Conservation (phyloP, 176 grass and related monocot genomes). For the Phragmites australis region DNA sequence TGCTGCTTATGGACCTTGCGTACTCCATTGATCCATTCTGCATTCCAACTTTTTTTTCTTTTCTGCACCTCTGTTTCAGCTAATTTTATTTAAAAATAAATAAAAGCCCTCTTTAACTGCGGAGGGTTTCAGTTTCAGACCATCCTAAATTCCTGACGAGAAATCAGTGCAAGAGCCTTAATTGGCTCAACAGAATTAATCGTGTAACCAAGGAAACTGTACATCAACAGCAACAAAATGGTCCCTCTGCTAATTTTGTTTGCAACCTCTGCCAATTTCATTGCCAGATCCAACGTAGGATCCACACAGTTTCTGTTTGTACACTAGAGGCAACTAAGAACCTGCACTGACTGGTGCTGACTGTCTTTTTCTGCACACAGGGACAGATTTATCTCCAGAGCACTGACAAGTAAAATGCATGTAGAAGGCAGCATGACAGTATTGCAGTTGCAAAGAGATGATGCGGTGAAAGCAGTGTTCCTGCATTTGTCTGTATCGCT, state of each 20-base stretch:
- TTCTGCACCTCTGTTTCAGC: background rate
- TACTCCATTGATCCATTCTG: background rate
- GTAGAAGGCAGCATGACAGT: background rate
- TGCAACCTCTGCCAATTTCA: background rate
- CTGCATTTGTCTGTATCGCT: background rate
- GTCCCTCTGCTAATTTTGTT: background rate
- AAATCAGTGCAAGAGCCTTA: background rate
- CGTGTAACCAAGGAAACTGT: background rate
- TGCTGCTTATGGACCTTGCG: background rate
- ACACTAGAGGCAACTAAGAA: conserved; percentile 4
- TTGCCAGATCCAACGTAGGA: background rate
- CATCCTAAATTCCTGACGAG: background rate
- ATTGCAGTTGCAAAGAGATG: background rate
- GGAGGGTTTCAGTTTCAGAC: background rate
- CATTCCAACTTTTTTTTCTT: background rate
- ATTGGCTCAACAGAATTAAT: background rate
- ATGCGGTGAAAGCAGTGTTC: background rate
- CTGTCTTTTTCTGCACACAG: background rate
- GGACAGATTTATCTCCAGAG: background rate
- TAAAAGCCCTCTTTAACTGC: background rate
- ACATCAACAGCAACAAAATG: background rate
- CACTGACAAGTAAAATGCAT: background rate
- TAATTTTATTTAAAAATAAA: background rate
- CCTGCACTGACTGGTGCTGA: background rate
- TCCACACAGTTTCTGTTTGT: background rate